A percentile compares a stretch with the other conserved stretches of the same genome.
phyloP scores from a whole-genome alignment of 768 basidiomycete species.

The Austroboletus eburneus region DNA sequence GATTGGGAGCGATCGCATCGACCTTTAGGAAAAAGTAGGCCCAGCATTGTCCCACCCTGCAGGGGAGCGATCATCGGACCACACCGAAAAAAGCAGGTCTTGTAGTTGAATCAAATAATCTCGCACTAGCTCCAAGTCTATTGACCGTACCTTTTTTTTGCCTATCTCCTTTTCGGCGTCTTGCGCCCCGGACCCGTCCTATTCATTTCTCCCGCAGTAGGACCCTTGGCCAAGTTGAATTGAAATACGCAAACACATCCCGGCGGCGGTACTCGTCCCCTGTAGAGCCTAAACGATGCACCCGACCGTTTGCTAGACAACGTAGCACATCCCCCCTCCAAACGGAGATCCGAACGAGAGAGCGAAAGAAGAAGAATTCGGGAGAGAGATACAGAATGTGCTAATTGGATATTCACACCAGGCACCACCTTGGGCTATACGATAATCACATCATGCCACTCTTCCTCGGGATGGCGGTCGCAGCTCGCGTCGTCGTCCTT shows the following conservation, averaged over 20 bases:
- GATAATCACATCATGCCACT: background rate
- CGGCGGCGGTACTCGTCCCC: background rate
- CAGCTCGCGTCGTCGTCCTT: constrained; percentile 7
- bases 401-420: too few species aligned
- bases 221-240: too few species aligned
- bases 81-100: constrained; percentile 7
- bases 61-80: constrained; percentile 9
- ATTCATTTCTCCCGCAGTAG: background rate
- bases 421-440: too few species aligned
- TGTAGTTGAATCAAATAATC: constrained; percentile 9
- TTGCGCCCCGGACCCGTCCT: background rate
- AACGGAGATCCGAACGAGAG: background rate
- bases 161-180: too few species aligned
- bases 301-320: too few species aligned
- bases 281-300: constrained; percentile 9
- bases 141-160: background rate
- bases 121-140: constrained; percentile 4
- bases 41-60: background rate
- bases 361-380: too few species aligned
- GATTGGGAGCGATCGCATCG: too few species aligned
- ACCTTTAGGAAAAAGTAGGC: too few species aligned
- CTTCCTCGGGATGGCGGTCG: constrained; percentile 4
- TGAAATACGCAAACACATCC: too few species aligned
- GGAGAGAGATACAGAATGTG: too few species aligned
- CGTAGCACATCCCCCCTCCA: too few species aligned